These are phyloP conservation scores for Dichomitus squalens DNA, from an alignment of 1,284 basidiomycete genomes.

Conservation along the genomic window DNA sequence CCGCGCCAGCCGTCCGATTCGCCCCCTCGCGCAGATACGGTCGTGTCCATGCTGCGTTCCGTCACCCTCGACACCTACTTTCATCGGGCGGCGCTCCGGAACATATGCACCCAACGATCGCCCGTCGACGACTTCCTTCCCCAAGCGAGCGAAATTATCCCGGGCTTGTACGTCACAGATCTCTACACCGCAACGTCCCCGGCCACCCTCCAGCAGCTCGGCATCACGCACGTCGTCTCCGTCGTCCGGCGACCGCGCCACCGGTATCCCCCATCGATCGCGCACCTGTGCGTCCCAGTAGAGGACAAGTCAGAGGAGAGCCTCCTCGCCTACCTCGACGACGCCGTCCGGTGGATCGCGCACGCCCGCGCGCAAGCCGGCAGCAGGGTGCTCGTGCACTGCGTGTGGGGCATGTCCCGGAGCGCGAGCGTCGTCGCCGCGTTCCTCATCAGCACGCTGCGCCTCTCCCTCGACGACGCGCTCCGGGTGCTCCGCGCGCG, in stretches of 20 bases:
- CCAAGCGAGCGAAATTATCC: constrained; percentile 33
- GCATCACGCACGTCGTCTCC: constrained; percentile 36
- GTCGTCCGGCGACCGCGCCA: too few species aligned
- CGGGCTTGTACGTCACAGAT: constrained; percentile 33
- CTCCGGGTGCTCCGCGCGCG: constrained; percentile 24
- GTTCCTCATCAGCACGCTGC: too few species aligned
- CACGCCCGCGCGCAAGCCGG: too few species aligned
- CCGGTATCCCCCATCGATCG: too few species aligned
- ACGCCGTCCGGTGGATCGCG: constrained; percentile 30
- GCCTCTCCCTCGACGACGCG: too few species aligned
- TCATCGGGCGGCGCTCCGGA: constrained; percentile 23
- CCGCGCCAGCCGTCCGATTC: not conserved
- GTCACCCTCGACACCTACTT: constrained; percentile 28
- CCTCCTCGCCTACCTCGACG: constrained; percentile 28
- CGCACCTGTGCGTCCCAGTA: constrained; percentile 31
- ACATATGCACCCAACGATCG: constrained; percentile 24
- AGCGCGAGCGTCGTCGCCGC: too few species aligned
- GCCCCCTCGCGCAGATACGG: constrained; percentile 20
- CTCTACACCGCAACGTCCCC: constrained; percentile 33
- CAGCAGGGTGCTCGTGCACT: too few species aligned
- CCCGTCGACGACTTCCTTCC: constrained; percentile 29
- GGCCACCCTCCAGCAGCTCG: constrained; percentile 23
- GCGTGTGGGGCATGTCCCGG: constrained; percentile 52
- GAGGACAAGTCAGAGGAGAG: constrained; percentile 25
- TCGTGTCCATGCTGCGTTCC: constrained; percentile 25